Evolutionary conservation across 2,329 filamentous ascomycete genomes (phyloP), one percentile per base, ranked within the genome.

Genomic region (Trichoderma brevicompactum): DNA sequence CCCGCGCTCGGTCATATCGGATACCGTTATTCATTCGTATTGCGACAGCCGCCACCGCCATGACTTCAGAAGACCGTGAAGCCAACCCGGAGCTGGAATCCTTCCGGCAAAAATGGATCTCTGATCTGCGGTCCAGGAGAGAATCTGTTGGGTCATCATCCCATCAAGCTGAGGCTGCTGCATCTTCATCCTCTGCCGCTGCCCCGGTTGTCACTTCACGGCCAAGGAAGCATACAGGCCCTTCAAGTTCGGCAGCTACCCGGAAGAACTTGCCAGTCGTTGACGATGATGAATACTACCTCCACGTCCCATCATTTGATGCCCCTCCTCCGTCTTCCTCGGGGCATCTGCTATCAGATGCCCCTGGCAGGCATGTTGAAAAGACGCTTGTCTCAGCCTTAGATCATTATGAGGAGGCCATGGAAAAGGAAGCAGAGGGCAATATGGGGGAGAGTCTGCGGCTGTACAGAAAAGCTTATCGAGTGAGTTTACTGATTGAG

Each of bases 361-460:
- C 67, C 7, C 58, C 46, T 2, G 44, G 34, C 60, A 67, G 46
- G 19, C 38, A 17, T 19, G 43, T 32, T 28, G 60, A 34, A 9
- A 61, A 52, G 44, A 28, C 61, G 63, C 15, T 64, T 63, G 81
- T 82, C 23, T 91, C 94, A 10, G 95, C 95, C 0, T 79, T 99
- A 15, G 95, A 98, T 71, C 92, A 97, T 76, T 98, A 95, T 72
- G 95, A 98, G 75, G 87, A 87, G 74, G 95, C 94, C 3, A 94
- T 97, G 64, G 91, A 96, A 78, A 93, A 89, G 76, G 95, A 99
- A 78, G 86, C 84, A 0, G 87, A 91, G 71, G 95, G 95, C 0
- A 95, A 87, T 68, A 82, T 98, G 58, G 93, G 94, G 5, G 94
- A 98, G 68, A 98, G 94, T 74, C 76, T 99, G 64, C 87, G 86